Evolutionary conservation across 805 yeast species (phyloP).

Genomic region (Starmerella khaoyaiensis): DNA sequence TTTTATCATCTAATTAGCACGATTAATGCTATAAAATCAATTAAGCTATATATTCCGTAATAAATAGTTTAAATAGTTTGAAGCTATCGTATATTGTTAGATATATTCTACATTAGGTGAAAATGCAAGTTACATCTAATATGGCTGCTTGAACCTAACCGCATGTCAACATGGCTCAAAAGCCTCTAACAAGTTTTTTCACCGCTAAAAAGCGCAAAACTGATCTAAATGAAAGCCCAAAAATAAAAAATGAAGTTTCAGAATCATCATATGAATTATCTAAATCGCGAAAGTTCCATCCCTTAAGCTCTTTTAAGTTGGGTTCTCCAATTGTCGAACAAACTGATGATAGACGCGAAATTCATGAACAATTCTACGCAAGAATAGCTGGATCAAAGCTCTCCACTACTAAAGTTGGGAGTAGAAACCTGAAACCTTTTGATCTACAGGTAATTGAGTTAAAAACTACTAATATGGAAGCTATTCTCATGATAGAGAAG

Average conservation of each 20-base stretch:
- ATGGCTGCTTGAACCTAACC: too few species aligned
- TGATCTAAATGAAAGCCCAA: background rate
- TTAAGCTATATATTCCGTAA: too few species aligned
- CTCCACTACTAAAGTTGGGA: background rate
- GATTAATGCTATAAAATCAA: too few species aligned
- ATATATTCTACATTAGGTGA: too few species aligned
- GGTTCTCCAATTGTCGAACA: too few species aligned
- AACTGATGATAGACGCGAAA: background rate
- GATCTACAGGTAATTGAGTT: constrained; percentile 65
- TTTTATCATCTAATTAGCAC: too few species aligned
- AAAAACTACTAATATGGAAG: constrained; percentile 48
- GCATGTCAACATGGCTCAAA: constrained; percentile 13
- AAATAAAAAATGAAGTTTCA: background rate
- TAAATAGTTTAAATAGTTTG: too few species aligned
- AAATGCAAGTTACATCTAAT: too few species aligned
- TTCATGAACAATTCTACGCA: constrained; percentile 1
- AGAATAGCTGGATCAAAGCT: background rate
- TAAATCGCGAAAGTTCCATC: too few species aligned
- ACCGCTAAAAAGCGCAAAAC: background rate
- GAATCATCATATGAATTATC: too few species aligned
- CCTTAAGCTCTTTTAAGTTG: too few species aligned
- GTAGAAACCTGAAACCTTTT: constrained; percentile 51
- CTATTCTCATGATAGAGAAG: constrained; percentile 67
- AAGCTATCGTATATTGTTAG: too few species aligned
- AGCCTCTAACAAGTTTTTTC: constrained; percentile 15